Conservation (phyloP, 1,284 basidiomycete genomes). For the Cystobasidium slooffiae region DNA sequence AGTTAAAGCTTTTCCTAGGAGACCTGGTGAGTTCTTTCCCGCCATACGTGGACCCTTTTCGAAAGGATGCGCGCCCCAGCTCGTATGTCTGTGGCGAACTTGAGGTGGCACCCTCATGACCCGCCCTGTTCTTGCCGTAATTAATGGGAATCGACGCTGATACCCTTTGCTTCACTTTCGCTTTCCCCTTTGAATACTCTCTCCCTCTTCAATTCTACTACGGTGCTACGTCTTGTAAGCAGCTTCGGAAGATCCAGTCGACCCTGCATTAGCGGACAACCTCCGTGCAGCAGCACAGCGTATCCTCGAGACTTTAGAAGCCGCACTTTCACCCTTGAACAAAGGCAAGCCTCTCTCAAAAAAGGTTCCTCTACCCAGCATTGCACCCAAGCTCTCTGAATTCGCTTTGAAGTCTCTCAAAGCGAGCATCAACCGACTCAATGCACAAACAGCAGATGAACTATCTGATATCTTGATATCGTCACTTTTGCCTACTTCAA, state of each 20-base stretch:
- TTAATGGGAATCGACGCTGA: too few relatives aligned
- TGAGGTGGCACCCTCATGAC: too few relatives aligned
- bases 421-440: conserved; percentile 9
- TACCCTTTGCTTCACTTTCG: too few relatives aligned
- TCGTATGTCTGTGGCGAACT: too few relatives aligned
- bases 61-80: too few relatives aligned
- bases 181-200: neutral
- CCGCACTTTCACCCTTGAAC: neutral
- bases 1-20: conserved; percentile 29
- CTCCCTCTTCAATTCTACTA: neutral
- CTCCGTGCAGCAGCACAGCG: conserved; percentile 3
- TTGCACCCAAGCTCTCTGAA: conserved; percentile 21
- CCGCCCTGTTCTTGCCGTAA: too few relatives aligned
- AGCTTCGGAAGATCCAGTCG: conserved; percentile 16
- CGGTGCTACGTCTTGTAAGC: neutral
- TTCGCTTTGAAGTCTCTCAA: conserved; percentile 29
- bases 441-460: conserved; percentile 18
- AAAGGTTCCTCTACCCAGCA: conserved; percentile 17
- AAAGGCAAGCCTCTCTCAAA: conserved; percentile 5
- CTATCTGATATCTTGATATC: conserved; percentile 40
- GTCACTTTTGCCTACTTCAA: conserved; percentile 22
- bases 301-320: conserved; percentile 13
- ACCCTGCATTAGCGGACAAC: neutral
- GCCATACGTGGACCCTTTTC: too few relatives aligned
- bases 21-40: conserved; percentile 11